Evolutionary conservation across 495 filamentous ascomycete genomes (phyloP), one percentile per base, ranked within the genome.

Genomic region (Gamarada debralockiae): DNA sequence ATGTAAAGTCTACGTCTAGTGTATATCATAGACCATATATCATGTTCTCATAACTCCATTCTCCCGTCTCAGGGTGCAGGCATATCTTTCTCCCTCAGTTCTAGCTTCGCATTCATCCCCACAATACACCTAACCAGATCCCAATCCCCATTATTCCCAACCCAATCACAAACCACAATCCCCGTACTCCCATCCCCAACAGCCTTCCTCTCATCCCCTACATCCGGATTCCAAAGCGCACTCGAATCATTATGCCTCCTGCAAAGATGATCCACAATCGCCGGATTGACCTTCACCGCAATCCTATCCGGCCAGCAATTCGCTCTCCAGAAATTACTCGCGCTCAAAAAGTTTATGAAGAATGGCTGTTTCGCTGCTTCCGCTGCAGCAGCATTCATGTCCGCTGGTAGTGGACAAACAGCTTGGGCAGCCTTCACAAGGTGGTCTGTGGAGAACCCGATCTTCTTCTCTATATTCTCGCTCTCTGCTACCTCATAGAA

Each of bases 271-370:
- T 90, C 83, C 36, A 89, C 77, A 23, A 89, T 77, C n/a, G 83
- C 85, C n/a, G 93, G 89, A 70, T 98, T 98, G 18, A 95, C 73
- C 73, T 89, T 92, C 25, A 81, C 83, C n/a, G 92, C 92, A 62
- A 97, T 86, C 70, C 79, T 86, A 65, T 96, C 92, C 8, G 93
- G 93, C 93, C 93, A 98, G 62, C 88, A 95, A 48, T 82, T 81
- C 0, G 84, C 70, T 58, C 85, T 92, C 82, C 90, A 98, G 74
- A 98, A 97, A 70, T 95, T 97, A 64, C 85, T 89, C 1, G 83
- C 93, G 41, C 78, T 89, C 50, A 97, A 64, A 64, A 97, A 98
- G 67, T 97, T 98, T 64, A 98, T 70, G 54, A 83, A 96, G 57
- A 97, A 79, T 1, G 90, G 92, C 15, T 43, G 40, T n/a, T 56